Evolutionary conservation across 2,329 filamentous ascomycete species (phyloP).

Genomic region (Aspergillus intermedius): DNA sequence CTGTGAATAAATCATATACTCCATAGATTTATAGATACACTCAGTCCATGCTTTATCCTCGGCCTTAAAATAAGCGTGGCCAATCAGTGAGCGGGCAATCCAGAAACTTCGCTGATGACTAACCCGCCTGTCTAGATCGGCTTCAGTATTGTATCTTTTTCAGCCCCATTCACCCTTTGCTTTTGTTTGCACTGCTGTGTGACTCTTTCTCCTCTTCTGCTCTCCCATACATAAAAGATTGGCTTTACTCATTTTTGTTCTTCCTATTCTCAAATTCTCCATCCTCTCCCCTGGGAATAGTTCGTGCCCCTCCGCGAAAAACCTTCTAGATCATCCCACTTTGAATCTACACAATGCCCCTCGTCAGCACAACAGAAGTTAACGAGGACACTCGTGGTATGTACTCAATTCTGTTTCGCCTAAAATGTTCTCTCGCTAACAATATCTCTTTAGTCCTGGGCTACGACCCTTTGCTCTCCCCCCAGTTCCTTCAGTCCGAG

Average conservation of each 20-base stretch:
- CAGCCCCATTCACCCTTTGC: no score
- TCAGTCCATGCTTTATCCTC: no score
- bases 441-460: conserved; percentile 62
- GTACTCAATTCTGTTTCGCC: conserved; percentile 5
- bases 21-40: no score
- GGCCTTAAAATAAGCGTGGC: no score
- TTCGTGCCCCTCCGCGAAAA: background rate
- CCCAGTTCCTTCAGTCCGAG: conserved; percentile 78
- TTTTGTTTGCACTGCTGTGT: no score
- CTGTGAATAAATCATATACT: no score
- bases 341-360: conserved; percentile 31
- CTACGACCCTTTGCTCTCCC: conserved; percentile 88
- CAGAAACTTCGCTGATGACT: no score
- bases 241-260: background rate
- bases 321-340: conserved; percentile 1
- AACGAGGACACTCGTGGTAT: conserved; percentile 43
- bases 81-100: no score
- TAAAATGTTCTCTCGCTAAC: background rate
- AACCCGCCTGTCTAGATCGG: no score
- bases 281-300: background rate
- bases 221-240: background rate
- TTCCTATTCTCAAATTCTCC: background rate
- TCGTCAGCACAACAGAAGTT: conserved; percentile 34
- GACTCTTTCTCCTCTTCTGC: background rate
- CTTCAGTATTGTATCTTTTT: no score